A percentile compares a stretch with the other conserved stretches of the same genome.
Evolutionary conservation across 164 flowering plant genomes (phyloP).

Genomic region (Houttuynia cordata): DNA sequence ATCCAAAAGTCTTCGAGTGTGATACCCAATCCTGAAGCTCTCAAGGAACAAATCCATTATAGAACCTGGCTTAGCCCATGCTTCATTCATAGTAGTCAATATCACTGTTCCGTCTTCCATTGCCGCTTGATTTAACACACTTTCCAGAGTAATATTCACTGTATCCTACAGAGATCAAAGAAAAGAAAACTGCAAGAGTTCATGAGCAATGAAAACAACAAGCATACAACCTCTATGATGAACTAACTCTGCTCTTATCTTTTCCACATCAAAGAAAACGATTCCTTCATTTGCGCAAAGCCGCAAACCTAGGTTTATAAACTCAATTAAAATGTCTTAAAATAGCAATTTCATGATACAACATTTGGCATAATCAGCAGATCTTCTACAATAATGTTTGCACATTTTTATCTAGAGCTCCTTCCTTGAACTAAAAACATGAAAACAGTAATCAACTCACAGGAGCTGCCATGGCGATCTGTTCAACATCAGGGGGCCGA

Average conservation of each 20-base stretch:
- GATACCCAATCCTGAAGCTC: slow-evolving; percentile 65
- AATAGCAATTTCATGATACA: too few relatives aligned
- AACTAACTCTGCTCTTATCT: neutral
- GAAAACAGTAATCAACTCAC: slow-evolving; percentile 2
- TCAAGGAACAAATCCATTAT: slow-evolving; percentile 63
- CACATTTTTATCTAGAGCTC: too few relatives aligned
- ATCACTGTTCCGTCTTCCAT: slow-evolving; percentile 61
- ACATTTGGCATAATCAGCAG: too few relatives aligned
- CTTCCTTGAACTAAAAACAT: too few relatives aligned
- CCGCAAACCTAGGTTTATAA: too few relatives aligned
- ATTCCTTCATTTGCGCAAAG: too few relatives aligned
- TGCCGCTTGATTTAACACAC: slow-evolving; percentile 46
- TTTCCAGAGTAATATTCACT: slow-evolving; percentile 32
- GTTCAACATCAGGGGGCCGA: neutral
- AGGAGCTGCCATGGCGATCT: neutral
- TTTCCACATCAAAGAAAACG: too few relatives aligned
- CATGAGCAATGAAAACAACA: neutral
- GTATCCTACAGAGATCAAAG: slow-evolving; percentile 23
- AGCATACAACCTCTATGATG: neutral
- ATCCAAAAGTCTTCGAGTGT: slow-evolving; percentile 40
- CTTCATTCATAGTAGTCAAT: slow-evolving; percentile 69
- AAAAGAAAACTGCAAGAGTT: neutral
- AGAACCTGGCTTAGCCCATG: slow-evolving; percentile 73
- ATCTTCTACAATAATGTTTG: too few relatives aligned
- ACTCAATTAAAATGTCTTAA: too few relatives aligned